A percentile compares a stretch with the other conserved stretches of the same genome.
phyloP scores from a whole-genome alignment of 2,329 filamentous ascomycete species.

The Exophiala xenobiotica region DNA sequence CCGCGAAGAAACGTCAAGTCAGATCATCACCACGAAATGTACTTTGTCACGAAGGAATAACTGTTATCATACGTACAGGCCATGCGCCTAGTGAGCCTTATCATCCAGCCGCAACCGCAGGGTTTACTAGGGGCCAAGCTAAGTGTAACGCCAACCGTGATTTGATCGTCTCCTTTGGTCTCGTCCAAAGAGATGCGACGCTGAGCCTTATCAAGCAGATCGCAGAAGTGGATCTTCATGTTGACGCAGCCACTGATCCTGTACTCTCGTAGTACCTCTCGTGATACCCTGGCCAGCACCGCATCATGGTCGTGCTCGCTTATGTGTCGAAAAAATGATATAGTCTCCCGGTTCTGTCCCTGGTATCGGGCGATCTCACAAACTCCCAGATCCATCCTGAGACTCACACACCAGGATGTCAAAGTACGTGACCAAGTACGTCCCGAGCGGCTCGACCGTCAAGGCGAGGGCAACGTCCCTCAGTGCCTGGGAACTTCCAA shows the following conservation, averaged over 20 bases:
- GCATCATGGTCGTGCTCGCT: background rate
- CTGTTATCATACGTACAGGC: slow-evolving; percentile 2
- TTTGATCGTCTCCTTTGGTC: background rate
- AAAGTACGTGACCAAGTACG: slow-evolving; percentile 33
- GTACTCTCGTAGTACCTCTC: too few relatives aligned
- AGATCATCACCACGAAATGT: background rate
- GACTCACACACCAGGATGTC: slow-evolving; percentile 14
- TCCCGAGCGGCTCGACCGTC: slow-evolving; percentile 39
- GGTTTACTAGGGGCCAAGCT: background rate
- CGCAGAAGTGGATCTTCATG: slow-evolving; percentile 5
- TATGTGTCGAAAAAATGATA: background rate
- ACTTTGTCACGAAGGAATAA: background rate
- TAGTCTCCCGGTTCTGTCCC: background rate
- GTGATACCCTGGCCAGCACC: background rate
- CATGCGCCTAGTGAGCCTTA: slow-evolving; percentile 7
- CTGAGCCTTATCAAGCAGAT: slow-evolving; percentile 20
- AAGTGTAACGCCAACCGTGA: background rate
- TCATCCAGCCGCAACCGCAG: slow-evolving; percentile 2
- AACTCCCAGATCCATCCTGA: background rate
- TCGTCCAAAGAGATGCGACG: slow-evolving; percentile 13
- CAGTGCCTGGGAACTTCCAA: slow-evolving; percentile 49
- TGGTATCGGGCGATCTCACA: background rate
- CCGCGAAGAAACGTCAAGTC: background rate
- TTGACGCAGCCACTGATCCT: background rate
- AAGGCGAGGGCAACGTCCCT: slow-evolving; percentile 43